Evolutionary conservation across 2,329 filamentous ascomycete genomes (phyloP).

Genomic region (Myotisia sp.): DNA sequence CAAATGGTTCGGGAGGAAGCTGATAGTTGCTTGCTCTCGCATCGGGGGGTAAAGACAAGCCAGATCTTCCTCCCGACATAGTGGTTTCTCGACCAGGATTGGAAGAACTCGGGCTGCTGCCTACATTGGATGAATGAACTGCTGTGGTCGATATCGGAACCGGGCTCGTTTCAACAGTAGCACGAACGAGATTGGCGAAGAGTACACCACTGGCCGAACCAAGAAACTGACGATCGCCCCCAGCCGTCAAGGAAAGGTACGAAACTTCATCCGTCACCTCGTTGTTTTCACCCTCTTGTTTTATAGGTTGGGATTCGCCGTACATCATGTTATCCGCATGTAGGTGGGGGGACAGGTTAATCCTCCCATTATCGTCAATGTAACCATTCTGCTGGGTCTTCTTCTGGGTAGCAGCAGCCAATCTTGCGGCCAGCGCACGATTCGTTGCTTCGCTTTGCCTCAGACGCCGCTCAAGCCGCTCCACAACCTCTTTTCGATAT

Average conservation of each 20-base stretch:
- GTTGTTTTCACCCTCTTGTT: constrained; percentile 12
- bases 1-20: constrained; percentile 23
- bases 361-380: background rate
- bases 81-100: background rate
- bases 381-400: background rate
- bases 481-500: constrained; percentile 22
- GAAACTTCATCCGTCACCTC: constrained; percentile 31
- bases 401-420: constrained; percentile 6
- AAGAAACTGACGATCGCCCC: constrained; percentile 31
- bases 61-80: constrained; percentile 4
- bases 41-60: constrained; percentile 11
- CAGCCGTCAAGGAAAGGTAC: constrained; percentile 30
- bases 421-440: constrained; percentile 9
- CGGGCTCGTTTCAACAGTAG: constrained; percentile 12
- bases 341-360: background rate
- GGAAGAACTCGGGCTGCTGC: background rate
- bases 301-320: background rate
- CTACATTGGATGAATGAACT: constrained; percentile 6
- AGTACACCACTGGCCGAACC: constrained; percentile 24
- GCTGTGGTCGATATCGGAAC: constrained; percentile 10
- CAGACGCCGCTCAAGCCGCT: constrained; percentile 24
- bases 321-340: background rate
- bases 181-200: constrained; percentile 30
- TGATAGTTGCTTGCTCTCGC: constrained; percentile 7
- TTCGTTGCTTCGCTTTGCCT: constrained; percentile 11